Evolutionary conservation across 2,329 filamentous ascomycete species (phyloP), one percentile per base, ranked within the genome.

Genomic region (Cadophora sp.): DNA sequence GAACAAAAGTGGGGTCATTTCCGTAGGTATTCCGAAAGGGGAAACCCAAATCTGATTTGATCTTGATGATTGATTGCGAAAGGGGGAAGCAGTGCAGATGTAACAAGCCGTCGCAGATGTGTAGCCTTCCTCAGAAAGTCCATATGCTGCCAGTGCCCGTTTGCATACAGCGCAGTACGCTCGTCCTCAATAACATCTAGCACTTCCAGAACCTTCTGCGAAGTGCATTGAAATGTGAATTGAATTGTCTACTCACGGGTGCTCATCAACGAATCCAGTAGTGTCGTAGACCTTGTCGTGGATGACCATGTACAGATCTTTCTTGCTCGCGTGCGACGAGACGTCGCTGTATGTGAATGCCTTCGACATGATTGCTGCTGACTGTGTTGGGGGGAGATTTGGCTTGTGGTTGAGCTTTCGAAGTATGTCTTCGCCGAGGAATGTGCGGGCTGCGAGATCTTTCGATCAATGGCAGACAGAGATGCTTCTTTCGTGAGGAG

Each of bases 201-300:
- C 16, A 13, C 20, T 22, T 45, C 27, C 16, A 59, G 9, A 50
- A 22, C 33, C 50, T 39, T 43, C 48, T 47, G 47, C 20, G 27
- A 51, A 66, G 18, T 20, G 14, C 2, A 48, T 24, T 22, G n/a
- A 8, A 20, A 6, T 48, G n/a, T 13, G 66, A 33, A 62, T 41
- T 58, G 59, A 62, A 59, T 14, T 39, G 39, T 13, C 58, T 55
- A 87, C 87, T 83, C 84, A 90, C 88, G 96, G 96, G 81, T 99
- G 96, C 89, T 99, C 96, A 79, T 98, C 95, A 74, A 98, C 85
- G 82, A 99, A 99, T 81, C 90, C 91, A 77, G 89, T 87, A 79
- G 85, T 82, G 81, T 98, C 88, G 88, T 98, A 99, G 83, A 99
- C 90, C 85, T 97, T 97, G 82, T 97, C 94, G 84, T 98, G 93